Evolutionary conservation across 1,284 basidiomycete genomes (phyloP).

Genomic region (Anthracocystis walkeri): DNA sequence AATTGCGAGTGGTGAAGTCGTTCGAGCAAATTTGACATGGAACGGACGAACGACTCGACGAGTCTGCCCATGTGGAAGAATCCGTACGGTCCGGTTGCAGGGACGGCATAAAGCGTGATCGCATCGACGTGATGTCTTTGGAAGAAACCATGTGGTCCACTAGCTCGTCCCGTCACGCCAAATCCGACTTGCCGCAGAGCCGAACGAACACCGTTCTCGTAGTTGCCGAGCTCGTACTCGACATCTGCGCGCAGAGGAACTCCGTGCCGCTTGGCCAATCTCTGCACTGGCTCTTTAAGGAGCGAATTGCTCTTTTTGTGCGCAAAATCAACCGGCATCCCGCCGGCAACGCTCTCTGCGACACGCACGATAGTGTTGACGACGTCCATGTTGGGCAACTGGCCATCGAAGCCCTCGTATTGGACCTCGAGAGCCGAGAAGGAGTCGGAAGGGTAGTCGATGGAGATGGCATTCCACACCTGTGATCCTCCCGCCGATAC

Average conservation of each 20-base stretch:
- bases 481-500: slow-evolving; percentile 70
- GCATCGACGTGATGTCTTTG: slow-evolving; percentile 91
- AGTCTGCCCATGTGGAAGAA: slow-evolving; percentile 85
- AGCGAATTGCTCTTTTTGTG: slow-evolving; percentile 4
- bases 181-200: slow-evolving; percentile 23
- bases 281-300: slow-evolving; percentile 17
- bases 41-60: slow-evolving; percentile 57
- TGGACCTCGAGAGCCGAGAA: slow-evolving; percentile 92
- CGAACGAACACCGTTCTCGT: slow-evolving; percentile 29
- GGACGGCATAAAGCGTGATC: slow-evolving; percentile 87
- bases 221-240: slow-evolving; percentile 33
- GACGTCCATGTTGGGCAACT: slow-evolving; percentile 94
- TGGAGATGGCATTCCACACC: slow-evolving; percentile 88
- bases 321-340: slow-evolving; percentile 26
- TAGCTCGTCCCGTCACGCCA: slow-evolving; percentile 37
- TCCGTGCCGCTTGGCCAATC: slow-evolving; percentile 7
- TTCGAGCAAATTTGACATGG: slow-evolving; percentile 68
- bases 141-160: slow-evolving; percentile 55
- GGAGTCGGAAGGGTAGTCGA: slow-evolving; percentile 96
- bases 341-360: slow-evolving; percentile 76
- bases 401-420: slow-evolving; percentile 93
- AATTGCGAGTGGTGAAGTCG: slow-evolving; percentile 69
- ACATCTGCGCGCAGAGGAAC: slow-evolving; percentile 17
- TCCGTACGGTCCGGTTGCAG: slow-evolving; percentile 90
- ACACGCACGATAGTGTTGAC: slow-evolving; percentile 85